Conservation (phyloP, 176 grass and related monocot species). For the Phoenix roebelenii region DNA sequence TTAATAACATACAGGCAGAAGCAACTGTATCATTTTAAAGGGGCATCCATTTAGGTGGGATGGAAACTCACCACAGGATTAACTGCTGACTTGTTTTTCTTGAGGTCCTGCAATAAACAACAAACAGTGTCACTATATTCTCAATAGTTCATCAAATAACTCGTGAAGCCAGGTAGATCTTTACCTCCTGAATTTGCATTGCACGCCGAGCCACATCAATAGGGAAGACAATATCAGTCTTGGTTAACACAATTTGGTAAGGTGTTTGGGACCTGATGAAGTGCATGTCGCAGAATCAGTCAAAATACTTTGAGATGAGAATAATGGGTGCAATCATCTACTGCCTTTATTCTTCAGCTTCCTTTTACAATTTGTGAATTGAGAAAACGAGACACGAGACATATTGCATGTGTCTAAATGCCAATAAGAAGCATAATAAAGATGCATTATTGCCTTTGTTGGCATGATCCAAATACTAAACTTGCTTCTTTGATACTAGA, state of each 20-base stretch:
- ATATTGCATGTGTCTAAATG: no score
- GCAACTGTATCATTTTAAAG: no score
- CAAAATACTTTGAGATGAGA: background rate
- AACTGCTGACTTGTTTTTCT: slow-evolving; percentile 57
- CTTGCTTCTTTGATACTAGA: no score
- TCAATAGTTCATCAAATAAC: background rate
- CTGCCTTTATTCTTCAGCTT: no score
- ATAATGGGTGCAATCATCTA: no score
- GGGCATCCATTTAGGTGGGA: background rate
- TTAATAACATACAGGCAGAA: no score
- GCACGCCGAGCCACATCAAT: slow-evolving; percentile 84
- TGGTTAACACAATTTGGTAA: slow-evolving; percentile 85
- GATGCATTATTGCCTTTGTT: no score
- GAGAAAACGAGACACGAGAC: no score
- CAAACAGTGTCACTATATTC: background rate
- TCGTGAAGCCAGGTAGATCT: background rate
- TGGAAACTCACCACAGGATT: slow-evolving; percentile 68
- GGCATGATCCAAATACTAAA: no score
- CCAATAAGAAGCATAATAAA: no score
- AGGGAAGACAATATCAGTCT: slow-evolving; percentile 91
- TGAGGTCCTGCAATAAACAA: slow-evolving; percentile 50
- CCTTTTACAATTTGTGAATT: no score
- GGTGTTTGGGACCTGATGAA: slow-evolving; percentile 68
- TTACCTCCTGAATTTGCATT: slow-evolving; percentile 85
- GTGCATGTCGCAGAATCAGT: background rate